A percentile compares a stretch with the other conserved stretches of the same genome.
Evolutionary conservation across 345 rosid genomes (phyloP).

Genomic region (Atalantia buxifolia): DNA sequence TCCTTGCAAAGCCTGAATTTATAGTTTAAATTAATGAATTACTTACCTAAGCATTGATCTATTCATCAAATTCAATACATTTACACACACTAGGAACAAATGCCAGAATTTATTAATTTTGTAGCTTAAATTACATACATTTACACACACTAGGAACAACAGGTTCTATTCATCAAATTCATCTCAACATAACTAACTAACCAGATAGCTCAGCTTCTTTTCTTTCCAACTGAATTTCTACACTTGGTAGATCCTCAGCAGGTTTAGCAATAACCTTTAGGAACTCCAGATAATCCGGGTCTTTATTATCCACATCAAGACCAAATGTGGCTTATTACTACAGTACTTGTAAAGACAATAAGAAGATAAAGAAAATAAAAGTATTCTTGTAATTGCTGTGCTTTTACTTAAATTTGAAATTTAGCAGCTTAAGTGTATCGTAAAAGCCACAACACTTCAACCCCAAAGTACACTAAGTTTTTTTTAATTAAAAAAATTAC

Average conservation of each 20-base stretch:
- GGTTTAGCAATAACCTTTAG: conserved; percentile 63
- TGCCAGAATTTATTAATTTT: no score
- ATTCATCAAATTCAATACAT: no score
- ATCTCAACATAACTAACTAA: conserved; percentile 17
- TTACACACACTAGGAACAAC: no score
- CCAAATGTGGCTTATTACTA: not conserved
- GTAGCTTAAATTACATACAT: no score
- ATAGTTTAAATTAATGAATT: not conserved
- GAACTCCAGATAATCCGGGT: conserved; percentile 67
- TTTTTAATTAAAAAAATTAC: conserved; percentile 8
- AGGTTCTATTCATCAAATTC: not conserved
- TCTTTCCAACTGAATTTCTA: conserved; percentile 63
- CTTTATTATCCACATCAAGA: conserved; percentile 17
- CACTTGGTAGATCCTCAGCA: conserved; percentile 58
- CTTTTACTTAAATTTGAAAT: not conserved
- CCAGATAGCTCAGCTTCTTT: conserved; percentile 66
- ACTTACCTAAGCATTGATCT: no score
- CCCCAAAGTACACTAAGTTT: not conserved
- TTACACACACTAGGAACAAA: no score
- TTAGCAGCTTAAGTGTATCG: no score
- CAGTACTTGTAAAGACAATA: not conserved
- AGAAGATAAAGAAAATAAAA: not conserved
- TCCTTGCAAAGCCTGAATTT: not conserved
- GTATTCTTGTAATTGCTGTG: not conserved
- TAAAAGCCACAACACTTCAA: not conserved